phyloP scores from a whole-genome alignment of 805 yeast genomes.

The Cyberlindnera nakhonratchasimensis region DNA sequence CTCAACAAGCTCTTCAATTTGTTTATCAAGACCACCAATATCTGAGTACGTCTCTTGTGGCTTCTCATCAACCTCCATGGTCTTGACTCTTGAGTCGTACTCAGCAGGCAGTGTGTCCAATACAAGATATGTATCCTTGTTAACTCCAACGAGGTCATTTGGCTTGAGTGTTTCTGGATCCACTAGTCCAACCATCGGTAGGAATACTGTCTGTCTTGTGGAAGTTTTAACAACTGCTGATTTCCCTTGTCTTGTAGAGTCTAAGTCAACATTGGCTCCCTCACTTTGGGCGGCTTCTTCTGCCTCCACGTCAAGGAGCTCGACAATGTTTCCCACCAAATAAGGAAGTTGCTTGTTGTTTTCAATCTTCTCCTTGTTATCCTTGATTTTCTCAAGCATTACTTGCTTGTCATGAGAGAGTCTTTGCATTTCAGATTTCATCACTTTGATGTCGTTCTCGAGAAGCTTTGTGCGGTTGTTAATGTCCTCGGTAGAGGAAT shows the following conservation, averaged over 20 bases:
- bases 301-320: slow-evolving; percentile 81
- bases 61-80: slow-evolving; percentile 99
- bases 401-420: slow-evolving; percentile 88
- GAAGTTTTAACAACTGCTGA: slow-evolving; percentile 98
- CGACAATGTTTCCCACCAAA: slow-evolving; percentile 94
- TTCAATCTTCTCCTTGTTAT: slow-evolving; percentile 92
- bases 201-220: slow-evolving; percentile 93
- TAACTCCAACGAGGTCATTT: slow-evolving; percentile 96
- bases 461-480: slow-evolving; percentile 80
- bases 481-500: slow-evolving; percentile 76
- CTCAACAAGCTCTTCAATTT: slow-evolving; percentile 95
- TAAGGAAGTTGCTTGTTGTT: slow-evolving; percentile 95
- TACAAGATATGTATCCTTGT: slow-evolving; percentile 91
- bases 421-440: slow-evolving; percentile 88
- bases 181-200: slow-evolving; percentile 94
- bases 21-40: slow-evolving; percentile 97
- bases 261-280: slow-evolving; percentile 93
- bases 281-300: slow-evolving; percentile 78
- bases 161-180: slow-evolving; percentile 91
- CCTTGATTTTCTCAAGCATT: slow-evolving; percentile 91
- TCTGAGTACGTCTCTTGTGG: slow-evolving; percentile 97
- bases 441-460: slow-evolving; percentile 93
- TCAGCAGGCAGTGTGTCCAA: slow-evolving; percentile 95
- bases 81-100: slow-evolving; percentile 95
- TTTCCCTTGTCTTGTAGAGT: slow-evolving; percentile 87